Evolutionary conservation across 2,329 filamentous ascomycete species (phyloP), one percentile per base, ranked within the genome.

Genomic region (Botrytis fragariae): DNA sequence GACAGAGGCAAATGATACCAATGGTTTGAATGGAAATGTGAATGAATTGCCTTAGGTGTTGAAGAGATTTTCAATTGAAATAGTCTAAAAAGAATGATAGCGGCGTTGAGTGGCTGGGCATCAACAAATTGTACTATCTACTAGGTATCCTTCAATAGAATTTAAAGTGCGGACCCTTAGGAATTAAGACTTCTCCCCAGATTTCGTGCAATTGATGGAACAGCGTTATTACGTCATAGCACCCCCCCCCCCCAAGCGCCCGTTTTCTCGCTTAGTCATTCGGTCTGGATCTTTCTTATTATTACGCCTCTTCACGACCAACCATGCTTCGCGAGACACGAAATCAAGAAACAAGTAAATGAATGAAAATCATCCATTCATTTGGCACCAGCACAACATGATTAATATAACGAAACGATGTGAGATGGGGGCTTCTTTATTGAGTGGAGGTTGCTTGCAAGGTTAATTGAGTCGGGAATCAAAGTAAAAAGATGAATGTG

Each of bases 1-100:
- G 32, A 69, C 51, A 7, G 76, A 77, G 65, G 51, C 73, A 32
- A 78, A 76, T 76, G 78, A 78, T 1, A 74, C 75, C 18, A 76
- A 76, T 74, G 76, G 72, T 10, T 39, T 44, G 29, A 62, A 71
- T 57, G 54, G 54, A 18, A 75, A 62, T 63, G 60, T 78, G 51
- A 73, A 77, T 72, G 60, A 69, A 42, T 63, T 77, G 61, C 74
- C 75, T 29, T 78, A 60, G n/a, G 29, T 51, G 1, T 14, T 10
- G 7, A 29, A 18, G 18, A 14, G 1, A 51, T 9, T 25, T n/a
- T 9, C 7, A 51, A 25, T 20, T 20, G 39, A 42, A 63, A 44
- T 63, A 20, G 32, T n/a, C 29, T 16, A 37, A 51, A 51, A 37
- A 65, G 6, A 51, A 51, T 18, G 44, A 4, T n/a, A 51, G 25